phyloP scores from a whole-genome alignment of 805 yeast genomes.

The Candida vaughaniae region DNA sequence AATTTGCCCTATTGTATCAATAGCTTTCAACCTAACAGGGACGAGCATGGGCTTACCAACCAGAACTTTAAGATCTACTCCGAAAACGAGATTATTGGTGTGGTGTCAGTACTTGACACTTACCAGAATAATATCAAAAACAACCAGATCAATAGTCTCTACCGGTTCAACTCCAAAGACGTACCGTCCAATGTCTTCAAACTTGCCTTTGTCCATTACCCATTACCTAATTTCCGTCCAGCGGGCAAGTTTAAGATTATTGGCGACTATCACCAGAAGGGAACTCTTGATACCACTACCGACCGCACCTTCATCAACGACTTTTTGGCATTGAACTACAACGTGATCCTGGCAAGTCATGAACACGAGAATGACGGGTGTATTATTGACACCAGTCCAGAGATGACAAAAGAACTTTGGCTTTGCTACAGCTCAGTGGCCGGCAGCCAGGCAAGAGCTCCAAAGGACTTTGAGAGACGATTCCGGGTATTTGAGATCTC shows the following conservation, averaged over 20 bases:
- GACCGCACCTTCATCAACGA: constrained; percentile 31
- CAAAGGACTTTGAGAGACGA: constrained; percentile 29
- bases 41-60: constrained; percentile 36
- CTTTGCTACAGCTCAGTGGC: constrained; percentile 40
- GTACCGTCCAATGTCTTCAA: constrained; percentile 17
- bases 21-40: not conserved
- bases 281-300: constrained; percentile 28
- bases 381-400: constrained; percentile 18
- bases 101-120: constrained; percentile 36
- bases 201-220: constrained; percentile 39
- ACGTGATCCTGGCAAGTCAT: constrained; percentile 41
- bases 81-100: constrained; percentile 17
- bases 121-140: constrained; percentile 24
- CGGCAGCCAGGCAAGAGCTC: constrained; percentile 35
- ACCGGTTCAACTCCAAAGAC: constrained; percentile 21
- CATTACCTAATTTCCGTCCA: constrained; percentile 44
- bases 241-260: constrained; percentile 35
- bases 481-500: constrained; percentile 35
- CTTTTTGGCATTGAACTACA: constrained; percentile 32
- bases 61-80: constrained; percentile 27
- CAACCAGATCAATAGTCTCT: constrained; percentile 35
- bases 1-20: constrained; percentile 40
- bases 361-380: constrained; percentile 47
- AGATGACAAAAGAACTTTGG: constrained; percentile 22
- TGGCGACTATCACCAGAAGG: constrained; percentile 40